Base-by-base conservation (phyloP, 1,139 yeast species). In the Chernovozyma aurita region DNA sequence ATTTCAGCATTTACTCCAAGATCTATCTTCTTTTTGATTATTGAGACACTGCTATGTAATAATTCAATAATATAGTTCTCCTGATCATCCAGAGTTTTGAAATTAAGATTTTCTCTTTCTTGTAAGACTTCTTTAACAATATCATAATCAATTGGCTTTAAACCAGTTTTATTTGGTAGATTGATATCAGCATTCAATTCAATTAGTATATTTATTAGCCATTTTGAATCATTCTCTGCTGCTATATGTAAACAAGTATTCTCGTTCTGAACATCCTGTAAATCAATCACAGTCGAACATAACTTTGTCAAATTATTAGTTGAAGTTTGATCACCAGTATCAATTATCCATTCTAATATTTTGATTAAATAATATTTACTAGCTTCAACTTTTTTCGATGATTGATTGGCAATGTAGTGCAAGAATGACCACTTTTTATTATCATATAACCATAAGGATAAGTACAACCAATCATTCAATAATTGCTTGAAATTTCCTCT, bases 181-280 rank as follows among this genome's bases (percentile, higher is more conserved):
- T 71, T 70, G 3, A 86, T 77, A 52, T 88, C 94, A 1, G 97
- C 97, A 24, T 94, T 92, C 32, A 92, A 80, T 45, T 84, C 95
- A 18, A 92, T 55, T 37, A 92, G 69, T 37, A 87, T 80, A 42
- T 84, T 87, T 16, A 87, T 85, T 42, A 92, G 79, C 60, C 90
- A 80, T 45, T 76, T 78, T 48, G 85, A 82, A 22, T 95, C 97
- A 35, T 82, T 74, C 51, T 95, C 81, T 0, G 95, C 94, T 0
- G 97, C 97, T 41, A 88, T 77, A 55, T 90, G 95, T 40, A 92
- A 66, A 37, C 92, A 80, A 0, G 95, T 87, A 52, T 90, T 95
- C 28, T 97, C 98, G 47, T 82, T 81, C 12, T 48, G 49, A 35
- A 78, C 70, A 54, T 90, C 97, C 46, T 81, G 84, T 2, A 80